These are phyloP conservation scores for Triticum urartu DNA, from an alignment of 176 grass and related monocot genomes.

Conservation along the genomic window DNA sequence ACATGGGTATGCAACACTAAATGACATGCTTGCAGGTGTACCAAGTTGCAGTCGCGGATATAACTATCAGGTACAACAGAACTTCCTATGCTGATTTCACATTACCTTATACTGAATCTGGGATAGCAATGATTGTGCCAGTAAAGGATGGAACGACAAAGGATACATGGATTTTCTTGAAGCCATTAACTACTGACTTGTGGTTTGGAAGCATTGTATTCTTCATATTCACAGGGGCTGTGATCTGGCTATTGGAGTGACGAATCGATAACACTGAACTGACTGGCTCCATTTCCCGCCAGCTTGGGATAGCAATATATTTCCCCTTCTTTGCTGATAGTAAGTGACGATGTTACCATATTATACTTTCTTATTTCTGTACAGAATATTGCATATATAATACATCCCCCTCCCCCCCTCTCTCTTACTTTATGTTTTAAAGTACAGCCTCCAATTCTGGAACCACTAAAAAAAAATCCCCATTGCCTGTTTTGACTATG, in stretches of 20 bases:
- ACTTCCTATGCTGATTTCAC: conserved; percentile 56
- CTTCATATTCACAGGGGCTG: conserved; percentile 50
- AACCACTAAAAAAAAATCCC: too few species aligned
- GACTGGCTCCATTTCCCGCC: conserved; percentile 34
- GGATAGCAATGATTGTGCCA: conserved; percentile 52
- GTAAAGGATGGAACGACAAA: conserved; percentile 31
- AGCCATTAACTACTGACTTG: conserved; percentile 48
- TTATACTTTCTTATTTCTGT: neutral
- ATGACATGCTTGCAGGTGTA: conserved; percentile 31
- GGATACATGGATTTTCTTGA: conserved; percentile 50
- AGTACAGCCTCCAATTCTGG: too few species aligned
- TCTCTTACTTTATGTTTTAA: too few species aligned
- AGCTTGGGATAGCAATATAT: conserved; percentile 53
- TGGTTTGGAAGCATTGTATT: conserved; percentile 57
- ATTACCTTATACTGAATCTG: conserved; percentile 48
- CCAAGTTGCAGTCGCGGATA: conserved; percentile 42
- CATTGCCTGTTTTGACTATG: too few species aligned
- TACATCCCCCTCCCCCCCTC: too few species aligned
- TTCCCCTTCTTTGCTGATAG: conserved; percentile 57
- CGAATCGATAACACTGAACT: conserved; percentile 30
- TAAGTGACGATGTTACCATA: conserved; percentile 29
- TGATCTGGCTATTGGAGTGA: conserved; percentile 37
- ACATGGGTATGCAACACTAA: neutral
- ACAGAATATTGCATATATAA: neutral
- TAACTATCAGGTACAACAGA: conserved; percentile 58